Conservation (phyloP, 2,329 filamentous ascomycete genomes). For the Aciculosporium take region DNA sequence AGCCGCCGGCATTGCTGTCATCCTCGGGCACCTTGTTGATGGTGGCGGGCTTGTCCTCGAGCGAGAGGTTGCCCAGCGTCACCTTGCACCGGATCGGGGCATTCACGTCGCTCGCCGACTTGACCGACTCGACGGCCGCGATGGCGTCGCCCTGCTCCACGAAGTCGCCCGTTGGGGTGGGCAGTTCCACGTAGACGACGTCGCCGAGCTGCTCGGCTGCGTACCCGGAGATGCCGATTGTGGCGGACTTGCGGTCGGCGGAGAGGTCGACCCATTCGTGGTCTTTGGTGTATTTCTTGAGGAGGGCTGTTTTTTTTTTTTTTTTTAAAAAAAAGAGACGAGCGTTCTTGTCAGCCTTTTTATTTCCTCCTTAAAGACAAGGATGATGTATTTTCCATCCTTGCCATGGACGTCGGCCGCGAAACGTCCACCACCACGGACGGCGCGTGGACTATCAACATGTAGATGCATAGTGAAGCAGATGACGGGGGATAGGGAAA, state of each 20-base stretch:
- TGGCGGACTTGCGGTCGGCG: conserved; percentile 67
- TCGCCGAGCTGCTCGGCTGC: conserved; percentile 87
- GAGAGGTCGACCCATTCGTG: conserved; percentile 96
- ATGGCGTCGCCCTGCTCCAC: conserved; percentile 68
- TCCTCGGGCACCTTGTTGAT: conserved; percentile 88
- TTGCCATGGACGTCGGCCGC: no score
- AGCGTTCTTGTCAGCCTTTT: no score
- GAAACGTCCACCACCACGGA: no score
- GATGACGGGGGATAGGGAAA: no score
- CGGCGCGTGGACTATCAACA: no score
- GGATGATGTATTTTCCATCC: no score
- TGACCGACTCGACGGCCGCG: conserved; percentile 94
- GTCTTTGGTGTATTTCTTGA: conserved; percentile 86
- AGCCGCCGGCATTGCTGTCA: conserved; percentile 60
- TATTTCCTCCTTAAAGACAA: no score
- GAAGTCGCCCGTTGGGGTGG: conserved; percentile 47
- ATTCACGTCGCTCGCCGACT: conserved; percentile 96
- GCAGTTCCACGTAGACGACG: conserved; percentile 94
- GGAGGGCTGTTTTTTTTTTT: conserved; percentile 39
- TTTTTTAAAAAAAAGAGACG: no score
- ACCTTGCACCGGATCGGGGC: conserved; percentile 71
- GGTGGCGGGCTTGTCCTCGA: conserved; percentile 73
- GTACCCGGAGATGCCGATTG: conserved; percentile 76
- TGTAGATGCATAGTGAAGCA: no score
- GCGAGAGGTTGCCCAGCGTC: conserved; percentile 52